These are phyloP conservation scores for Yamadazyma phyllophila DNA, from an alignment of 805 yeast genomes.

Conservation along the genomic window DNA sequence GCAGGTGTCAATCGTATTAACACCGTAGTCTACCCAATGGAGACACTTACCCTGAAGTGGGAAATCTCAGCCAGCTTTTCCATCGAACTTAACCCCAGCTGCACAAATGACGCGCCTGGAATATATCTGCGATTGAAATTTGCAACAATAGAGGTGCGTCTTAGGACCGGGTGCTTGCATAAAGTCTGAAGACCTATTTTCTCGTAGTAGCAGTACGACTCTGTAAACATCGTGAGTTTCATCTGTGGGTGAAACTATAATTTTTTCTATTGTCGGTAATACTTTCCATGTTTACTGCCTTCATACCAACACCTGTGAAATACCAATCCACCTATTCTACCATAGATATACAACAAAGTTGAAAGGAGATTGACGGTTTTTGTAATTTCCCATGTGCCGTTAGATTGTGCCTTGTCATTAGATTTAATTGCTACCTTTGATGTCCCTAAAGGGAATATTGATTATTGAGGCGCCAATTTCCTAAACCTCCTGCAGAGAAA, in stretches of 20 bases:
- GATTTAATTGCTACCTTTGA: not conserved
- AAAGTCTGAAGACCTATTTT: not conserved
- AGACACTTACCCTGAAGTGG: not conserved
- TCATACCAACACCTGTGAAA: too few species aligned
- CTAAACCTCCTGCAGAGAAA: not conserved
- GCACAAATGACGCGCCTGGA: not conserved
- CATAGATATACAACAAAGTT: too few species aligned
- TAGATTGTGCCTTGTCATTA: not conserved
- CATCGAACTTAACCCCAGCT: not conserved
- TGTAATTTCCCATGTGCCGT: too few species aligned
- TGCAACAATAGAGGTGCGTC: constrained; percentile 1
- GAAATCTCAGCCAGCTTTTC: not conserved
- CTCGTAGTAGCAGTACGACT: not conserved
- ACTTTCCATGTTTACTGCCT: too few species aligned
- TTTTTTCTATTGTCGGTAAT: too few species aligned
- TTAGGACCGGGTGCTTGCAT: not conserved
- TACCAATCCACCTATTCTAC: too few species aligned
- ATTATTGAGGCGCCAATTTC: not conserved
- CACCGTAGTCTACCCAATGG: not conserved
- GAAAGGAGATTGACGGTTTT: too few species aligned
- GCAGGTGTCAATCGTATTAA: not conserved
- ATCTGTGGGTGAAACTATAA: too few species aligned
- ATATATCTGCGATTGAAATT: not conserved
- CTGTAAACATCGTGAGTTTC: too few species aligned
- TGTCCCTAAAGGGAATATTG: not conserved